phyloP scores from a whole-genome alignment of 2,329 filamentous ascomycete genomes.

The Penicillium sp. region DNA sequence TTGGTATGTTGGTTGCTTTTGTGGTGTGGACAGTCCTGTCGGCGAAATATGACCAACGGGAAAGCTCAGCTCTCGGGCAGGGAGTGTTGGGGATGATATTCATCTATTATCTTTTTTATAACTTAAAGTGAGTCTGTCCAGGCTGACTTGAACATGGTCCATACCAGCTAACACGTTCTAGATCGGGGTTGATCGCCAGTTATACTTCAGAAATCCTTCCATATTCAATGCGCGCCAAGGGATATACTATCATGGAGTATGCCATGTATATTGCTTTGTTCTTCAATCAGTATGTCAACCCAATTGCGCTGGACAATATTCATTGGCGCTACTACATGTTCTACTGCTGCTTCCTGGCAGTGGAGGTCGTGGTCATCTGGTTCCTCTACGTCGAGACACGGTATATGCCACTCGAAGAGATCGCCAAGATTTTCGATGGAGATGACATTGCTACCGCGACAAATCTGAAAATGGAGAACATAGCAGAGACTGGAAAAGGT shows the following conservation, averaged over 20 bases:
- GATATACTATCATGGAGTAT: conserved; percentile 40
- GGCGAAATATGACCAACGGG: conserved; percentile 33
- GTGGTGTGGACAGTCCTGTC: conserved; percentile 43
- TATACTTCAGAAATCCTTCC: conserved; percentile 50
- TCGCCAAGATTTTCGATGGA: conserved; percentile 36
- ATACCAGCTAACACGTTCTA: not conserved
- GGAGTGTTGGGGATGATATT: conserved; percentile 45
- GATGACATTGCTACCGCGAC: conserved; percentile 9
- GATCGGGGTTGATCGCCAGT: conserved; percentile 32
- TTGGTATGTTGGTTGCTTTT: conserved; percentile 46
- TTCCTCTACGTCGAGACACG: conserved; percentile 38
- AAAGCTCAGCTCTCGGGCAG: conserved; percentile 31
- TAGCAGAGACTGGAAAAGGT: not conserved
- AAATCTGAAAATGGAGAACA: not conserved
- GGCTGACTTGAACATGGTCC: too few species aligned
- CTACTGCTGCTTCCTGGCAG: conserved; percentile 34
- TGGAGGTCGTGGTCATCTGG: conserved; percentile 34
- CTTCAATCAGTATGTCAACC: conserved; percentile 39
- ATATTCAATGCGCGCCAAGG: conserved; percentile 50
- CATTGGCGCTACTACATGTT: conserved; percentile 41
- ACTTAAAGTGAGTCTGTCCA: conserved; percentile 10
- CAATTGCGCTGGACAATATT: conserved; percentile 31
- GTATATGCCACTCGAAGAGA: conserved; percentile 33
- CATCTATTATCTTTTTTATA: conserved; percentile 43
- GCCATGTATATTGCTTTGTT: conserved; percentile 33